Base-by-base conservation (phyloP, 2,329 filamentous ascomycete genomes). In the Onygena corvina region DNA sequence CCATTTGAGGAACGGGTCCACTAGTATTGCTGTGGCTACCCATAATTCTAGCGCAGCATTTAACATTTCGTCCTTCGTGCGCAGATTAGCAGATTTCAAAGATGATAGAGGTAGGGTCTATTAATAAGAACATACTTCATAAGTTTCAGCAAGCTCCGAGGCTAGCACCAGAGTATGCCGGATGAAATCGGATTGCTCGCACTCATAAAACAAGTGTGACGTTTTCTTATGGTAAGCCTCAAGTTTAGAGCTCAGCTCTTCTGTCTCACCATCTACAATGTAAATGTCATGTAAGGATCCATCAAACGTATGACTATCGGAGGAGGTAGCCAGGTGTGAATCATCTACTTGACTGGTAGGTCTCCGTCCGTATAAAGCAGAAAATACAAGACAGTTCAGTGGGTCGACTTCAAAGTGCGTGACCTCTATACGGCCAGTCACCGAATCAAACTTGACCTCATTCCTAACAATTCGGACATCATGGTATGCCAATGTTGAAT, bases 31-130 rank as follows among this genome's bases (percentile, higher is more conserved):
- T 5, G 76, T 79, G 11, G 71, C 70, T 25, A 74, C 68, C 75
- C 76, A 80, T 3, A 80, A 64, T 54, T 79, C 74, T 42, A 79
- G 61, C 1, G 70, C 70, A 36, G 74, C 71, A 14, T 69, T 63
- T 9, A 79, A 62, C 7, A 78, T 62, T 12, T 63, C 60, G 55
- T 76, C 71, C 60, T 70, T n/a, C 54, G 11, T 44, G 20, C 7
- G 27, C 9, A 34, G n/a, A 21, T 49, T 52, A 48, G 38, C 18
- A 14, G 12, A 11, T 21, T 5, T n/a, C n/a, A n/a, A n/a, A n/a
- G 18, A 18, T 12, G 27, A 46, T 12, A 31, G n/a, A 5, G 9
- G 18, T 4, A 7, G 9, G 18, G 14, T 30, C 27, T 14, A 23
- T 3, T n/a, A 9, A 27, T 14, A 14, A 1, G 38, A 23, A 7